Base-by-base conservation (phyloP, 768 basidiomycete species). In the Pulveroboletus sp. region DNA sequence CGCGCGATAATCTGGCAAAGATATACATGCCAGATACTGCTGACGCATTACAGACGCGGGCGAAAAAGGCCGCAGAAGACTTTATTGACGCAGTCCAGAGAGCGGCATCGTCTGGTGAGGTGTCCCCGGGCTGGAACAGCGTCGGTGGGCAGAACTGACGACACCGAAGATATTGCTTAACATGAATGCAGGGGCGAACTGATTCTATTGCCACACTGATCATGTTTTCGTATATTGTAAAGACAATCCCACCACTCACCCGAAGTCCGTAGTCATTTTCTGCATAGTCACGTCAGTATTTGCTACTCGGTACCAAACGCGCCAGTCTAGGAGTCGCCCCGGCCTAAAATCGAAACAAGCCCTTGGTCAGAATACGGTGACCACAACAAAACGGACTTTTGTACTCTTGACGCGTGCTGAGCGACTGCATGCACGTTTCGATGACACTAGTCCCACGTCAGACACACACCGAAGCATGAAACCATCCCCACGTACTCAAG, bases 361-460 rank as follows among this genome's bases (percentile, higher is more conserved):
- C 97, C 67, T 98, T 94, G 0, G 85, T 92, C 55, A 92, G 84
- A 63, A 97, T 94, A 39, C 94, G 79, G 62, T 97, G 95, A 6
- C 85, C 94, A 58, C 95, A 98, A 59, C 98, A 94, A 72, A 97
- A 89, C 3, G 94, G 85, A 62, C 98, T 97, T 32, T 85, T 82
- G 65, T 98, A 99, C 51, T 93, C 85, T 20, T 75, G 69, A 10
- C 80, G 75, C 1, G 95, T 97, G 47, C 81, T 79, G 10, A 99
- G 76, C 6, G 91, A 85, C 68, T 99, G 97, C 97, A 98, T 99
- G 21, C 95, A 82, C 11, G 97, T 98, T 71, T 98, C 98, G 69
- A 98, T 82, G 25, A 97, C 94, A 62, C 93, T 95, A 56, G 12
- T 16, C 16, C 38, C 21, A 23, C n/a, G n/a, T 53, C 27, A 55